Evolutionary conservation across 2,329 filamentous ascomycete genomes (phyloP).

Genomic region (Diplodia intermedia): DNA sequence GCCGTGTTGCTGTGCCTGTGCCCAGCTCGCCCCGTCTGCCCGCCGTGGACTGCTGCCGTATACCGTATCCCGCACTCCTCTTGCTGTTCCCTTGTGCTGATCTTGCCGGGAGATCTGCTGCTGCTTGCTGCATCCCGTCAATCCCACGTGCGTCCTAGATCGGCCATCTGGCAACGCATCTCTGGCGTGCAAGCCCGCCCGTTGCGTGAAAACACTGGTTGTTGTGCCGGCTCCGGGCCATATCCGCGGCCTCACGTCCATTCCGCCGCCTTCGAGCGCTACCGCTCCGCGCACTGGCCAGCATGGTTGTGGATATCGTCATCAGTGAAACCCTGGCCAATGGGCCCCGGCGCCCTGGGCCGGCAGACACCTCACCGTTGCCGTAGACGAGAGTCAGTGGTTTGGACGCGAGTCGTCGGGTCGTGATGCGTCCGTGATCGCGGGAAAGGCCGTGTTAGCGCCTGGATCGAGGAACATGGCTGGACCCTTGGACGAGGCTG

Average conservation of each 20-base stretch:
- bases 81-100: slow-evolving; percentile 1
- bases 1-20: background rate
- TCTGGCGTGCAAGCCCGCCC: background rate
- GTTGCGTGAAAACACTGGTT: background rate
- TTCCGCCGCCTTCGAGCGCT: background rate
- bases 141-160: slow-evolving; percentile 17
- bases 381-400: background rate
- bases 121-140: slow-evolving; percentile 1
- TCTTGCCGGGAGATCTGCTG: slow-evolving; percentile 24
- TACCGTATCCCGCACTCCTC: background rate
- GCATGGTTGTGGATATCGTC: background rate
- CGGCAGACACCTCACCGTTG: background rate
- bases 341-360: background rate
- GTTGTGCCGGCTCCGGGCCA: background rate
- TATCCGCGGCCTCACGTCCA: background rate
- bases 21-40: background rate
- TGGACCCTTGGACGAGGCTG: background rate
- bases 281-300: background rate
- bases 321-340: background rate
- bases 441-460: background rate
- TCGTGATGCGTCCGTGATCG: background rate
- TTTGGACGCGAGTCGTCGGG: background rate
- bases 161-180: background rate
- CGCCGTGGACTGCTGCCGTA: background rate
- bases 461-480: background rate